phyloP scores from a whole-genome alignment of 768 basidiomycete species.

The Auricularia sp. region DNA sequence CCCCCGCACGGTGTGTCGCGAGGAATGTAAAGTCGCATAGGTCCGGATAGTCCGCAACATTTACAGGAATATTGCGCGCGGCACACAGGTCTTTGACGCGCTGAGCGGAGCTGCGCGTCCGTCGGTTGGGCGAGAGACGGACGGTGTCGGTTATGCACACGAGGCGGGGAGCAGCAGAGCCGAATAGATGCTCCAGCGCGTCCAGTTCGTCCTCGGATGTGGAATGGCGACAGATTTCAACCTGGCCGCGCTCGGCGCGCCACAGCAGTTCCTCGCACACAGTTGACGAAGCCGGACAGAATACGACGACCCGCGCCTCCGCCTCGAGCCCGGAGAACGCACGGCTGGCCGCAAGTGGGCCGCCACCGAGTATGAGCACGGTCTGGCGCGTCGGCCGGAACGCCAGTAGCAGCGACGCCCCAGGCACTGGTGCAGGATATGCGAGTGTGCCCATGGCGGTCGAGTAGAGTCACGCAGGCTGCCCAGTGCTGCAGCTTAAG shows the following conservation, averaged over 20 bases:
- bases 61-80: conserved; percentile 57
- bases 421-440: conserved; percentile 17
- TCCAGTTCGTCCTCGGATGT: conserved; percentile 27
- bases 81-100: conserved; percentile 47
- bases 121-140: conserved; percentile 20
- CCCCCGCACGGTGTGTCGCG: conserved; percentile 60
- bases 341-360: conserved; percentile 73
- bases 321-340: conserved; percentile 77
- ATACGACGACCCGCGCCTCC: conserved; percentile 57
- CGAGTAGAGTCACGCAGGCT: not conserved
- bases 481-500: too few relatives aligned
- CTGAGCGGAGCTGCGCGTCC: conserved; percentile 48
- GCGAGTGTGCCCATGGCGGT: not conserved
- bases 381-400: conserved; percentile 48
- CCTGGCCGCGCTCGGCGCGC: conserved; percentile 44
- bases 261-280: conserved; percentile 68
- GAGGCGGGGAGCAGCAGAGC: conserved; percentile 19
- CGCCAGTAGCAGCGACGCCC: conserved; percentile 71
- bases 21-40: conserved; percentile 87
- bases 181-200: conserved; percentile 40
- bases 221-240: conserved; percentile 49
- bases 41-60: conserved; percentile 76
- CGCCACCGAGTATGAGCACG: conserved; percentile 66
- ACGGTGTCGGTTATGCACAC: conserved; percentile 80
- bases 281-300: conserved; percentile 39